Conservation (phyloP, 2,329 filamentous ascomycete species). For the Cladosporium sp. region DNA sequence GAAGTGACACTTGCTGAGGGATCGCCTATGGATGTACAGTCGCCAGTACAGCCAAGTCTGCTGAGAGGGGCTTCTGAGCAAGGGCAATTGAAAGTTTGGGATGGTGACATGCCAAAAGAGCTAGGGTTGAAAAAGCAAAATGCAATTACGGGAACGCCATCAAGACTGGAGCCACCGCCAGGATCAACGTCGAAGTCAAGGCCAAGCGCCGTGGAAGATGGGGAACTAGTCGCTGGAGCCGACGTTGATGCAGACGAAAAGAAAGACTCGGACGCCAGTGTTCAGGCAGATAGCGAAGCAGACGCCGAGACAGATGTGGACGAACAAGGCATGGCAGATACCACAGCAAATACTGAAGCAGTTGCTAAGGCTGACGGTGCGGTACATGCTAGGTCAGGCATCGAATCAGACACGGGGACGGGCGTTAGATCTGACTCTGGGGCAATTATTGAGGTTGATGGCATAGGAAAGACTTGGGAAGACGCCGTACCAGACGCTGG, state of each 20-base stretch:
- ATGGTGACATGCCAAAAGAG: conserved; percentile 9
- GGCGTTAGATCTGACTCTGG: conserved; percentile 7
- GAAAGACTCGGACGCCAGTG: conserved; percentile 9
- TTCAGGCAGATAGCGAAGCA: conserved; percentile 14
- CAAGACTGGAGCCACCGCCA: conserved; percentile 7
- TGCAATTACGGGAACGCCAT: conserved; percentile 10
- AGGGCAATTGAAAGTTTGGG: conserved; percentile 8
- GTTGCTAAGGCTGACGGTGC: conserved; percentile 6
- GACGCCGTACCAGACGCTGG: conserved; percentile 1
- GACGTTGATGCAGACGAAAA: conserved; percentile 12
- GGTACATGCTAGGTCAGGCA: conserved; percentile 5
- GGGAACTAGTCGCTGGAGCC: not conserved
- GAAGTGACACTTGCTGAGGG: conserved; percentile 14
- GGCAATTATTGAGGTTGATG: conserved; percentile 8
- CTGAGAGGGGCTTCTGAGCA: conserved; percentile 11
- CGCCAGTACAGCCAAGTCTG: conserved; percentile 10
- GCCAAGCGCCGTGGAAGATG: not conserved
- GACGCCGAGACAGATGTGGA: conserved; percentile 7
- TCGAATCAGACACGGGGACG: conserved; percentile 5
- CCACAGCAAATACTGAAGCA: conserved; percentile 14
- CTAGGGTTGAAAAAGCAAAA: not conserved
- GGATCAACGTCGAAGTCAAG: not conserved
- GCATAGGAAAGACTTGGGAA: conserved; percentile 9
- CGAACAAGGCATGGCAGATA: conserved; percentile 7
- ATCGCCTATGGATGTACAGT: conserved; percentile 11